Evolutionary conservation across 768 basidiomycete genomes (phyloP), one percentile per base, ranked within the genome.

Genomic region (Vararia minispora): DNA sequence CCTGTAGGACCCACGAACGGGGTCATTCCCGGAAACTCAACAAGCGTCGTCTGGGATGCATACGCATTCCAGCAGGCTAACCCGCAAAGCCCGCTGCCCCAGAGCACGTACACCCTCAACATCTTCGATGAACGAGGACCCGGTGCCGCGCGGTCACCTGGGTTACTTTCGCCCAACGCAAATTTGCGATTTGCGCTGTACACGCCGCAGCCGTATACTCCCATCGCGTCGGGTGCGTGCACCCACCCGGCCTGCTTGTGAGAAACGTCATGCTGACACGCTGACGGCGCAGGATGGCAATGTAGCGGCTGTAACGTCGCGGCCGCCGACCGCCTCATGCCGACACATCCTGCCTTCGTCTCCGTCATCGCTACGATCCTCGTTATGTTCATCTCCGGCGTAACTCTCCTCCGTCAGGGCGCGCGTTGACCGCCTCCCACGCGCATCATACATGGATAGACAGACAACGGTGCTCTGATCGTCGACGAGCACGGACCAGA

Each of bases 41-140:
- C 84, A 5, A 51, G 61, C 28, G 76, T 84, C 7, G 69, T 79
- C 4, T 94, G 91, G 91, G 85, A 88, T 54, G 57, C 83, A 0
- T 89, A 70, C 50, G 63, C 70, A 30, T 89, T 85, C 55, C 77
- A 91, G 52, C 68, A 76, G 50, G 61, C 58, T 11, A 56, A 74
- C 25, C 68, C 74, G 3, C 69, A 69, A 20, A 72, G 69, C 4
- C 86, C 85, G 7, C 71, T 92, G 11, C 83, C 76, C 0, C 77
- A 76, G 48, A 78, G 72, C 20, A 74, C 72, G 20, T 97, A 89
- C 54, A 83, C 81, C 14, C 62, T 94, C 27, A 69, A 72, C 37
- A 79, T 97, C 21, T 83, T 71, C 65, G 89, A 86, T 51, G 82
- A 91, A 39, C 64, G 83, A 47, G 91, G 91, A 0, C 68, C 76